A percentile compares a stretch with the other conserved stretches of the same genome.
phyloP scores from a whole-genome alignment of 1,284 basidiomycete genomes.

The Ceratobasidium sp. region DNA sequence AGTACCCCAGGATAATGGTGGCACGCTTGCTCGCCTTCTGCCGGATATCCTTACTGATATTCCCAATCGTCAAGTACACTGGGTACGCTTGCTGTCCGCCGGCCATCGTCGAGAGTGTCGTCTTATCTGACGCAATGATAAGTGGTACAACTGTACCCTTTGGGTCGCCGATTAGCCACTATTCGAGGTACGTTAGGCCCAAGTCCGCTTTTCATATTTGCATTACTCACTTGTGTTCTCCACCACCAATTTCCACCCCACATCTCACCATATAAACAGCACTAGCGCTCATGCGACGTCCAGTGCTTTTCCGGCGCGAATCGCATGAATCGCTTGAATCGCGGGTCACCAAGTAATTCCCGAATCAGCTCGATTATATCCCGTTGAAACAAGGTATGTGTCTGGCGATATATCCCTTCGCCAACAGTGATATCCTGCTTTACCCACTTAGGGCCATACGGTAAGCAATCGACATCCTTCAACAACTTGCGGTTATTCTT shows the following conservation, averaged over 20 bases:
- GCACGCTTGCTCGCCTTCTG: conserved; percentile 31
- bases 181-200: not conserved
- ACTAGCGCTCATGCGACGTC: conserved; percentile 1
- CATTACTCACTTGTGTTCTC: conserved; percentile 30
- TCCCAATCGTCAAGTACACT: conserved; percentile 18
- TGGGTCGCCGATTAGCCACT: not conserved
- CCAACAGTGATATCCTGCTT: not conserved
- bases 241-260: conserved; percentile 41
- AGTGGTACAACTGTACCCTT: conserved; percentile 37
- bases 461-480: not conserved
- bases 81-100: conserved; percentile 33
- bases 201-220: not conserved
- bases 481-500: not conserved
- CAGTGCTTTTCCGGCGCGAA: conserved; percentile 37
- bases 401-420: too few species aligned
- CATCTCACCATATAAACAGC: conserved; percentile 23
- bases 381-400: not conserved
- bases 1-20: conserved; percentile 34
- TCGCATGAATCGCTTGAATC: conserved; percentile 14
- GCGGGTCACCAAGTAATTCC: conserved; percentile 43
- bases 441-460: conserved; percentile 1
- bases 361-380: conserved; percentile 41
- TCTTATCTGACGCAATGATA: conserved; percentile 41
- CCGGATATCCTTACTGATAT: too few species aligned
- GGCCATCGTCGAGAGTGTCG: conserved; percentile 27